Evolutionary conservation across 176 grass and related monocot species (phyloP), one percentile per base, ranked within the genome.

Genomic region (Microstegium vimineum): DNA sequence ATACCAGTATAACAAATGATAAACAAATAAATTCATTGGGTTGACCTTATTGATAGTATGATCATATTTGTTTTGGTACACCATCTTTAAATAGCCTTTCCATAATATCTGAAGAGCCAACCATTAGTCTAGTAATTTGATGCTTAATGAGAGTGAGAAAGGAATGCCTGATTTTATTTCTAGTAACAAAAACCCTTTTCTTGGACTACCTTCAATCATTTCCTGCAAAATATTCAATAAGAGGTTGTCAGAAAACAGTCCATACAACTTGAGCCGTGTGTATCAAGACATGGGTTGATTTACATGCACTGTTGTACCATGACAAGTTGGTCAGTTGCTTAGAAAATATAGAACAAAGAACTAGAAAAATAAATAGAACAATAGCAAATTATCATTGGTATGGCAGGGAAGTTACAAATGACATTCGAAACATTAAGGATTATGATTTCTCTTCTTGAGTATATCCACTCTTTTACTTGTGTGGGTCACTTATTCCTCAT

Each of bases 31-130:
- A 13, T 43, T 36, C 18, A 65, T 76, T 42, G 51, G 13, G 25
- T 88, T 84, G 83, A 97, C 95, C 90, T 94, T 87, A 82, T 81
- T 94, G 30, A 97, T 51, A 82, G 92, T 87, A 71, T 94, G 94
- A 76, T 60, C 74, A 81, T 94, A 90, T 66, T 97, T 92, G 83
- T 74, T 63, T 80, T 71, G 94, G 41, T 76, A 92, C n/a, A 33
- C 88, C 92, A 79, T 91, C 89, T 86, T 85, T 91, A 66, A 94
- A 66, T 88, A 97, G 84, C 81, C 82, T 92, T 82, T 87, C 86
- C 81, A 97, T 74, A 87, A 97, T 90, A 87, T 92, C 95, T 97
- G 77, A 45, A 79, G 84, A 73, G 16, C 17, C 10, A 71, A 10
- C 35, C 70, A 84, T 82, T 68, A 67, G 59, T 33, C 32, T 83